phyloP scores from a whole-genome alignment of 805 yeast genomes.

The Myxozyma melibiosi region DNA sequence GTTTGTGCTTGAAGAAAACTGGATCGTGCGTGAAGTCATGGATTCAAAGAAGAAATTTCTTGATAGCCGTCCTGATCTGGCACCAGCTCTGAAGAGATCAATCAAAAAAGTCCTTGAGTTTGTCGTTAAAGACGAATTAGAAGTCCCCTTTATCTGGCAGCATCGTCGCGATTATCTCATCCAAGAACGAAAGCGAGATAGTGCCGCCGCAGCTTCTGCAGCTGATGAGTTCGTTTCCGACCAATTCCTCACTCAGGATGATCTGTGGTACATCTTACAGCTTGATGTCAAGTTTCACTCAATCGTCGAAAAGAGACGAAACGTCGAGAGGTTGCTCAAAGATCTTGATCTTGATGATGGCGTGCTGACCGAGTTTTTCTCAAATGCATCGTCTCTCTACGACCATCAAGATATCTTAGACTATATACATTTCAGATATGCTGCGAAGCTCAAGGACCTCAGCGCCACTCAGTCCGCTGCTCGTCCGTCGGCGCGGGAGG shows the following conservation, averaged over 20 bases:
- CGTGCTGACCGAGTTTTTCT: constrained; percentile 57
- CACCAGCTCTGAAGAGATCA: constrained; percentile 58
- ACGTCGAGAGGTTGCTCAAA: constrained; percentile 59
- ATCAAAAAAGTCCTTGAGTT: constrained; percentile 70
- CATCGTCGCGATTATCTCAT: constrained; percentile 89
- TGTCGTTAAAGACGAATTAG: constrained; percentile 76
- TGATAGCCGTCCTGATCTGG: constrained; percentile 43
- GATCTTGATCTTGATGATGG: constrained; percentile 61
- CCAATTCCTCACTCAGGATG: constrained; percentile 62
- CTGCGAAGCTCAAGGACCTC: constrained; percentile 57
- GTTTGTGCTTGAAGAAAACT: constrained; percentile 68
- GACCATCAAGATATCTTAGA: constrained; percentile 92
- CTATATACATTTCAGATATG: constrained; percentile 72
- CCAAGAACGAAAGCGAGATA: constrained; percentile 47
- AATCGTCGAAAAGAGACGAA: constrained; percentile 68
- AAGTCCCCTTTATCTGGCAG: constrained; percentile 94
- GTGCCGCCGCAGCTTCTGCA: constrained; percentile 34
- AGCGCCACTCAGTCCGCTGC: constrained; percentile 35
- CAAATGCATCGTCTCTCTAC: constrained; percentile 61
- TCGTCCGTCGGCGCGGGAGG: background rate
- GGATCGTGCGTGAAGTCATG: constrained; percentile 72
- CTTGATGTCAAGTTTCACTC: constrained; percentile 89
- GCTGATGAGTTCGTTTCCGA: constrained; percentile 28
- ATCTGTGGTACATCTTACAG: constrained; percentile 86
- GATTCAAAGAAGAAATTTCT: constrained; percentile 56